Base-by-base conservation (phyloP, 768 basidiomycete species). In the Collybia mongolica region DNA sequence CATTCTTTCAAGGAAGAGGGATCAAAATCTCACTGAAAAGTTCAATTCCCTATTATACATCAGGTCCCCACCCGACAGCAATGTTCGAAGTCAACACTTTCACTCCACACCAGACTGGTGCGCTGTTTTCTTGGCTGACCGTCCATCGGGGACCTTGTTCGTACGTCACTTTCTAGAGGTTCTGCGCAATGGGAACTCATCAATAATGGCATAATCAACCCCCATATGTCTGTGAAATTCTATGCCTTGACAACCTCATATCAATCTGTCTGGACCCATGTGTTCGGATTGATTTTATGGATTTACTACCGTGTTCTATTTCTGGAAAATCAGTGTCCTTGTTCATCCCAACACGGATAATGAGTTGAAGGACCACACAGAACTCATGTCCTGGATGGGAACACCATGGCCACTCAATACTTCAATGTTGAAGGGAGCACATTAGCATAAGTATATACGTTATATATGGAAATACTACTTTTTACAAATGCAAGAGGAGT, bases 41-140 rank as follows among this genome's bases (percentile, higher is more conserved):
- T 38, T 22, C 23, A 50, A 24, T 9, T 12, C 36, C 22, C 26
- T 22, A 39, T 39, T 14, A 22, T 39, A n/a, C 12, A 38, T 39
- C 52, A 77, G 81, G 82, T 1, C 87, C 84, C 0, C 87, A 88
- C 55, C 82, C 86, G 0, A 80, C 78, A 7, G 76, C 83, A 6
- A 87, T 87, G 84, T 88, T 88, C 58, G 79, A 88, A 61, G 76
- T 87, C 51, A 81, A 88, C 60, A 81, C 79, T 1, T 81, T 82
- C 64, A 80, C 57, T 26, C 86, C 86, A 8, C 83, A 82, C 56
- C 80, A 88, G 59, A 86, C 83, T 0, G 86, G 87, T 0, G 76
- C 83, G 1, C 65, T 89, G 11, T 87, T 88, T 59, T 73, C 81
- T 3, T 89, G 80, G 79, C 74, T 88, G 15, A 78, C 74, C 15